Percentiles rank a stretch among this genome's conserved stretches.
Conservation (phyloP, 805 yeast genomes). For the Saccharomycopsis synnaedendra region DNA sequence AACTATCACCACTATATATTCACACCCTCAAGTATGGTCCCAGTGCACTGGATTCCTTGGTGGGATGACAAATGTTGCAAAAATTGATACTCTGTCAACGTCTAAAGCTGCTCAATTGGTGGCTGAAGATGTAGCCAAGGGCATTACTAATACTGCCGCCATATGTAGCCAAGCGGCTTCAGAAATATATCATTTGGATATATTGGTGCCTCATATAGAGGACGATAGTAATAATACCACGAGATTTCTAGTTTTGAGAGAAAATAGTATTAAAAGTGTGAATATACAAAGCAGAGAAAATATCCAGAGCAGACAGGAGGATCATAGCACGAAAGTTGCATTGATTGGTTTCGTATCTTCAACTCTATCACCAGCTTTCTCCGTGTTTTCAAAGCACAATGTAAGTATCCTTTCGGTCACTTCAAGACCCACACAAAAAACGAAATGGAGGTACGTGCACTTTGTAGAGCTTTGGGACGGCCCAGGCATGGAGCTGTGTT, state of each 20-base stretch:
- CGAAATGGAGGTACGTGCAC: constrained; percentile 74
- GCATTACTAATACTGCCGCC: constrained; percentile 42
- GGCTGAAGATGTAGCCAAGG: constrained; percentile 21
- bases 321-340: constrained; percentile 27
- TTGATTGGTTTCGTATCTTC: constrained; percentile 47
- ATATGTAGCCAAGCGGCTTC: constrained; percentile 67
- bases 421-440: constrained; percentile 60
- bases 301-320: background rate
- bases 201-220: constrained; percentile 48
- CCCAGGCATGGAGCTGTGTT: constrained; percentile 22
- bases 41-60: constrained; percentile 58
- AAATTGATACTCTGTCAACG: constrained; percentile 66
- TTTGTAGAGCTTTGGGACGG: constrained; percentile 58
- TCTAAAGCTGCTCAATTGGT: constrained; percentile 74
- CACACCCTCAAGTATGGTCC: constrained; percentile 99
- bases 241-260: constrained; percentile 62
- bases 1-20: constrained; percentile 49
- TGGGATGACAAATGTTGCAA: constrained; percentile 27
- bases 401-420: constrained; percentile 62
- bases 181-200: constrained; percentile 42
- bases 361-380: constrained; percentile 22
- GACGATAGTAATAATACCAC: constrained; percentile 74
- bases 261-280: constrained; percentile 18
- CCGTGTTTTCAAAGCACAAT: constrained; percentile 39
- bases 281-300: background rate